Base-by-base conservation (phyloP, 306 rosid genomes). In the Acmispon strigosus region DNA sequence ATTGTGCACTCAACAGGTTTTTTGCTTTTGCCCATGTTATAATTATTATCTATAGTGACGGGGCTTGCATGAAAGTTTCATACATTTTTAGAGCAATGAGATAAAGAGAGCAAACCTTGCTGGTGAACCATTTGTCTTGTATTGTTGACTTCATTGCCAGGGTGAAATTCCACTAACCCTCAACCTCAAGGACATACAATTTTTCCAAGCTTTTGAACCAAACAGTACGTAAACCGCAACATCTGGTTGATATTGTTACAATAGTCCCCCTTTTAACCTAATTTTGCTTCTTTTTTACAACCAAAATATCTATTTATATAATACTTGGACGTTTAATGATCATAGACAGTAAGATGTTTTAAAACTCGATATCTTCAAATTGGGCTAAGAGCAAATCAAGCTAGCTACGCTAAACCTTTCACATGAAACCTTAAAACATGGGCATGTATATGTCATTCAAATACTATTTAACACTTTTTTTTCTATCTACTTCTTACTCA, bases 111-210 rank as follows among this genome's bases (percentile, higher is more conserved):
- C 41, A 51, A 27, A 65, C 61, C 37, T 60, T 68, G 53, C 41
- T 48, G 5, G 13, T 52, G 18, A 66, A 50, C 65, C 49, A 16
- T 71, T 78, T 82, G 84, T 92, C 86, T 76, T 72, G 72, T 87
- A 78, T 55, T 82, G 91, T 89, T 91, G 94, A 87, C 91, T 77
- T 84, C 13, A 24, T n/a, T 56, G 37, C 54, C 72, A 92, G 79
- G 86, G 83, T 83, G 15, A 66, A 80, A 68, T 74, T 84, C 90
- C 97, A 89, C 92, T 84, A 74, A 55, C 60, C 41, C 67, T 12
- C 62, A 60, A 84, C 41, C 67, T 12, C 62, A 60, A 84, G 79
- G 81, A 81, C 80, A 73, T 60, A 17, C 32, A 77, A 32, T 68
- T 84, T 71, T 84, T 76, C 51, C 58, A 70, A 81, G 77, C 84